Percentiles rank a stretch among this genome's conserved stretches.
These are phyloP conservation scores for Ogataea nakhonphanomensis DNA, from an alignment of 805 yeast species.

Conservation along the genomic window DNA sequence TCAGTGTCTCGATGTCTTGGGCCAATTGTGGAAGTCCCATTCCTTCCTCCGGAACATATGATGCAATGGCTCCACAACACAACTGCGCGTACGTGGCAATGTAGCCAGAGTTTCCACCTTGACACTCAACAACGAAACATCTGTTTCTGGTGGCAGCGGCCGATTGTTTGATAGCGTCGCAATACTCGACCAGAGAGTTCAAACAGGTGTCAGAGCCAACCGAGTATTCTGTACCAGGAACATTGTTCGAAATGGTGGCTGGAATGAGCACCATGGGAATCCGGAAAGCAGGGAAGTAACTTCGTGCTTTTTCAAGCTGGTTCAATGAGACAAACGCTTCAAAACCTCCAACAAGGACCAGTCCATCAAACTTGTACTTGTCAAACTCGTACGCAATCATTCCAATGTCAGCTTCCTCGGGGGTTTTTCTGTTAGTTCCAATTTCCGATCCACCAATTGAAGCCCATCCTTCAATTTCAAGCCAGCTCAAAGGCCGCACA, in stretches of 20 bases:
- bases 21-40: conserved; percentile 57
- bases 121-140: conserved; percentile 78
- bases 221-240: conserved; percentile 98
- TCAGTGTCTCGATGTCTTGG: conserved; percentile 60
- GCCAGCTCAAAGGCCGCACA: conserved; percentile 59
- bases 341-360: conserved; percentile 76
- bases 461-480: conserved; percentile 71
- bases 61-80: conserved; percentile 69
- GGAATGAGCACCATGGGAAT: conserved; percentile 79
- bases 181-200: conserved; percentile 84
- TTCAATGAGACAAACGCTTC: conserved; percentile 74
- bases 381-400: conserved; percentile 69
- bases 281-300: conserved; percentile 63
- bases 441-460: conserved; percentile 75
- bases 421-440: conserved; percentile 74
- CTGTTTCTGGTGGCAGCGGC: conserved; percentile 78
- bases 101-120: conserved; percentile 83
- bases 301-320: conserved; percentile 58
- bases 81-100: conserved; percentile 68
- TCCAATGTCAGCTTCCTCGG: conserved; percentile 64
- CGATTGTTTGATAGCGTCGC: conserved; percentile 84
- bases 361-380: conserved; percentile 65
- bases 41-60: conserved; percentile 74
- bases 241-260: conserved; percentile 85
- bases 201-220: conserved; percentile 95